phyloP scores from a whole-genome alignment of 257 asterid species.

The Solanum chilense region DNA sequence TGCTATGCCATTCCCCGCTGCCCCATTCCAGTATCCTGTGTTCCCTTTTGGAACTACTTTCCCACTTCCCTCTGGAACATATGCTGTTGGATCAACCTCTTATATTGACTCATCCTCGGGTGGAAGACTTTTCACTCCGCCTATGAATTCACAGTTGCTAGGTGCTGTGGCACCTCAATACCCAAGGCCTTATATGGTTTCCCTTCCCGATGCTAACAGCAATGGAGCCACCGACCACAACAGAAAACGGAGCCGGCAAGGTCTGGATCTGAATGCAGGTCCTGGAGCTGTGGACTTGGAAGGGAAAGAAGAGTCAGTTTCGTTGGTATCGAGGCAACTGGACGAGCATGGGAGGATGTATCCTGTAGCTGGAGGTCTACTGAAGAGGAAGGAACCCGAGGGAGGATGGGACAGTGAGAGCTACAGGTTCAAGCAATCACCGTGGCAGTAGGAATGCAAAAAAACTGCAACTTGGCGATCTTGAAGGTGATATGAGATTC shows the following conservation, averaged over 20 bases:
- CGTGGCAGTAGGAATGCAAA: constrained; percentile 31
- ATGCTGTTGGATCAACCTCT: constrained; percentile 33
- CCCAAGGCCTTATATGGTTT: constrained; percentile 64
- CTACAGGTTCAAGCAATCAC: constrained; percentile 63
- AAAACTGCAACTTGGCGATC: neutral
- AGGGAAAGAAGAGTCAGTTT: constrained; percentile 43
- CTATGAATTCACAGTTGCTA: constrained; percentile 40
- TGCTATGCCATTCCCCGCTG: constrained; percentile 23
- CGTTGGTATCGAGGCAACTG: constrained; percentile 37
- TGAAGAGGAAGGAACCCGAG: constrained; percentile 78
- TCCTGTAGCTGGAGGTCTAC: constrained; percentile 31
- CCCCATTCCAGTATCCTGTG: constrained; percentile 28
- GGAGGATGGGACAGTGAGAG: constrained; percentile 65
- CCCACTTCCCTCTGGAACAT: constrained; percentile 20
- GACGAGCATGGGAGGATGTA: constrained; percentile 59
- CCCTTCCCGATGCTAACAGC: constrained; percentile 34
- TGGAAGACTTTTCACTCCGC: constrained; percentile 31
- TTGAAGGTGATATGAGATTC: neutral
- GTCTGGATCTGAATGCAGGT: constrained; percentile 80
- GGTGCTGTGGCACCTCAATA: constrained; percentile 47
- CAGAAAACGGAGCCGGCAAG: constrained; percentile 59
- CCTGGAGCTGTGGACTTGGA: constrained; percentile 63
- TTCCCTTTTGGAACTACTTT: constrained; percentile 12
- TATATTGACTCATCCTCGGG: constrained; percentile 44
- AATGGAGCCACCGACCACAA: constrained; percentile 34